Base-by-base conservation (phyloP, 108 stramenopile species). In the Stephanodiscus minutulus region DNA sequence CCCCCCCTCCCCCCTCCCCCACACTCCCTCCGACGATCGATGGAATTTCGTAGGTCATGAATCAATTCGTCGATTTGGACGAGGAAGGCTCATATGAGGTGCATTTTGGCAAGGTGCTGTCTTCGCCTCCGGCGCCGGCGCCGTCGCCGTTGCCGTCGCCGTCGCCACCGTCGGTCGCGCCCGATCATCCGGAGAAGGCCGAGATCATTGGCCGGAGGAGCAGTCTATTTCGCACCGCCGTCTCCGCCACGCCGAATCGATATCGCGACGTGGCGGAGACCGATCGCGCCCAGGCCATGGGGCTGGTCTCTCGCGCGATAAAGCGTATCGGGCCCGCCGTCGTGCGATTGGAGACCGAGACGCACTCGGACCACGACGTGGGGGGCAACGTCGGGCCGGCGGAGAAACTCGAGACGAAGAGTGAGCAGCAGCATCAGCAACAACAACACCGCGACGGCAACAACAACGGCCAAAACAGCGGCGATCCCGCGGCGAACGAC, bases 301-400 rank as follows among this genome's bases (percentile, higher is more conserved):
- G 67, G 3, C 85, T 88, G 76, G 89, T 96, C 3, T 75, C 85
- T 17, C 77, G 85, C 21, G 96, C 92, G 11, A 93, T 95, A 0
- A 67, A 83, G 28, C 69, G 84, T 37, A 85, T 92, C 8, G 93
- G 93, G 28, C 96, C 93, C 20, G 74, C 93, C 7, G 92, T 93
- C 3, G 84, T 95, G 6, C 87, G 96, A 13, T 78, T 97, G 22
- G 96, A 97, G 72, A 96, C 92, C 4, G 91, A 94, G 73, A 88
- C 88, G 5, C 68, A 88, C 39, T 22, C 87, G 46, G 66, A 83
- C 36, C 9, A 3, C 27, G 41, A 25, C 17, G 63, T 18, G 13
- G 58, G 24, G 27, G 4, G 18, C 22, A 18, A 7, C 17, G 27
- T 73, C 11, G 36, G 41, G 15, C 41, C 20, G 6, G 22, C 77